A percentile compares a stretch with the other conserved stretches of the same genome.
These are phyloP conservation scores for Lactuca sativa DNA, from an alignment of 129 eudicot genomes.

Conservation along the genomic window DNA sequence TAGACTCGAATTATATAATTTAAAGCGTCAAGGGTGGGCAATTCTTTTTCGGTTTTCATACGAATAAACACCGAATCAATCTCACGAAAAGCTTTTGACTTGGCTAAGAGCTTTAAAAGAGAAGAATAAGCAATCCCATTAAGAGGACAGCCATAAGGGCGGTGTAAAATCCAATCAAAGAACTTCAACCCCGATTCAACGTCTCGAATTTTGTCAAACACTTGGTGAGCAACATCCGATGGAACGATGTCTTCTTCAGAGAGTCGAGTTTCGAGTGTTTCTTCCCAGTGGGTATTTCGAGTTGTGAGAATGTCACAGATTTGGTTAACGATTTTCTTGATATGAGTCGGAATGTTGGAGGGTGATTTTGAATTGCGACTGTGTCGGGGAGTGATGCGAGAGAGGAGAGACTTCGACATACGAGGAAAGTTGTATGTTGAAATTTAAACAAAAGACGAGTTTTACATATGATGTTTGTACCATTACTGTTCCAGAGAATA, in stretches of 20 bases:
- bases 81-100: constrained; percentile 54
- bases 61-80: constrained; percentile 47
- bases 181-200: constrained; percentile 45
- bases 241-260: constrained; percentile 53
- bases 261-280: constrained; percentile 53
- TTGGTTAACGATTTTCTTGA: constrained; percentile 48
- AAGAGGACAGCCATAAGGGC: constrained; percentile 58
- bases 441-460: not conserved
- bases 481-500: not conserved
- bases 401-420: constrained; percentile 76
- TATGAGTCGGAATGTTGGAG: constrained; percentile 18
- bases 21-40: constrained; percentile 60
- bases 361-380: constrained; percentile 34
- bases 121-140: constrained; percentile 80
- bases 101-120: constrained; percentile 70
- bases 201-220: constrained; percentile 72
- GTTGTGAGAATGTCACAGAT: constrained; percentile 53
- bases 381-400: constrained; percentile 68
- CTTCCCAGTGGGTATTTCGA: constrained; percentile 60
- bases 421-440: constrained; percentile 21
- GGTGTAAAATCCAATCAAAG: constrained; percentile 51
- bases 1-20: constrained; percentile 51
- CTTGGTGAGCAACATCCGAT: constrained; percentile 77
- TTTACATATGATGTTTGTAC: constrained; percentile 2
- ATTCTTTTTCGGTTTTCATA: constrained; percentile 42